Evolutionary conservation across 805 yeast species (phyloP), one percentile per base, ranked within the genome.

Genomic region (Limtongia smithiae): DNA sequence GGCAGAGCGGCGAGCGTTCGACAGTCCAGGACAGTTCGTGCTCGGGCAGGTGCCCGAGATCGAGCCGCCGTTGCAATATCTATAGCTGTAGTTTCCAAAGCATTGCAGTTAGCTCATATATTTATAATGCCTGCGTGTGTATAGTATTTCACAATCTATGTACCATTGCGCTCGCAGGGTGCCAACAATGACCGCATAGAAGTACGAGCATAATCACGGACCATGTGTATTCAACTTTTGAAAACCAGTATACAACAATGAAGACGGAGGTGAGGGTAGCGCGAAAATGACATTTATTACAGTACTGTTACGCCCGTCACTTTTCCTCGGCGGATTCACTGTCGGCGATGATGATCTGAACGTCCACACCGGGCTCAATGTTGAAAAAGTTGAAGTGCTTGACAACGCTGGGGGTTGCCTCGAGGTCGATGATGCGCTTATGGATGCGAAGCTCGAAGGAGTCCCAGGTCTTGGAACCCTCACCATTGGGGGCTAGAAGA

Each of bases 381-480:
- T 95, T 87, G 84, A 89, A 85, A 74, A 90, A 90, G 68, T 97
- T 90, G 79, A 91, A 88, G 78, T 83, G 85, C 85, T 85, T 89
- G 76, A 91, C 95, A 64, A 82, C 75, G 62, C 80, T 77, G 71
- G 95, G 87, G 76, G 97, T 96, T 64, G 97, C 96, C 78, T 86
- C 91, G 75, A 93, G 82, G 80, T 90, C 96, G 71, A 93, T 88
- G 76, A 88, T 85, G 80, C 99, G 90, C 94, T 93, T 93, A 96
- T 93, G 98, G 82, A 93, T 89, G 85, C 97, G 91, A 95, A 93
- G 85, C 82, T 93, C 98, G 77, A 83, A 93, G 69, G 94, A 80
- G 75, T 93, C 99, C 97, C 97, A 93, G 70, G 99, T 93, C 91
- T 93, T 93, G 68, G 98, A 93, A 93, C 99, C 99, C 82, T 93